Conservation (phyloP, 768 basidiomycete genomes). For the Lentinula boryana region DNA sequence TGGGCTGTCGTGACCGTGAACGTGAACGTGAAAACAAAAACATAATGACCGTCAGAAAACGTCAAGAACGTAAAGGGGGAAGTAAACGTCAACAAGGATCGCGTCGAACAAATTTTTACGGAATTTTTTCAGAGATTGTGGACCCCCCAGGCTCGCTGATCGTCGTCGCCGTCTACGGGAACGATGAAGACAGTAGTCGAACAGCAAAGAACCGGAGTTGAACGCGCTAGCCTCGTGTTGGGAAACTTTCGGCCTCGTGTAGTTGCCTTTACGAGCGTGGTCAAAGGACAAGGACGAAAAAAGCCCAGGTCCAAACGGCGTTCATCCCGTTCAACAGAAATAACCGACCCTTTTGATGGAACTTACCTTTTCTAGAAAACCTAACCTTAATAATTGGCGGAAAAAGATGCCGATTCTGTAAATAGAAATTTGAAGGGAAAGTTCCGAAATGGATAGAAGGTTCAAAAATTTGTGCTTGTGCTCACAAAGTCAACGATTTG, state of each 20-base stretch:
- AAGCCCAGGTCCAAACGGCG: constrained; percentile 5
- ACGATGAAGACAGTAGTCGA: constrained; percentile 13
- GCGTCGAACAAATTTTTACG: constrained; percentile 16
- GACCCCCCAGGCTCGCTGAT: constrained; percentile 11
- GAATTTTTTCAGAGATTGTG: constrained; percentile 15
- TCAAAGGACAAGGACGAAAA: constrained; percentile 15
- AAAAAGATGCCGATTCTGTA: background rate
- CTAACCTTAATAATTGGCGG: background rate
- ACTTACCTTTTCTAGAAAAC: constrained; percentile 1
- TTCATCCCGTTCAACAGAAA: constrained; percentile 3
- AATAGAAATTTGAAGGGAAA: background rate
- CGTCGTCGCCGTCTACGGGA: constrained; percentile 14
- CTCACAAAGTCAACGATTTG: background rate
- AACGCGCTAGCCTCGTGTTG: constrained; percentile 42
- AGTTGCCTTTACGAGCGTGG: constrained; percentile 33
- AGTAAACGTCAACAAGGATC: constrained; percentile 1
- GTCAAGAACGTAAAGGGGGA: constrained; percentile 12
- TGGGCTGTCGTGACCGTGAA: constrained; percentile 26
- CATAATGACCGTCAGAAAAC: constrained; percentile 15
- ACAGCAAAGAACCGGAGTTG: constrained; percentile 16
- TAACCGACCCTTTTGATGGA: background rate
- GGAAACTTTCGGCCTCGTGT: constrained; percentile 41
- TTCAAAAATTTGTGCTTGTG: background rate
- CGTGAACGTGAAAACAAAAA: constrained; percentile 25
- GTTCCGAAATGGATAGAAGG: background rate